Evolutionary conservation across 2,329 filamentous ascomycete species (phyloP), one percentile per base, ranked within the genome.

Genomic region (Pseudogymnoascus sp.): DNA sequence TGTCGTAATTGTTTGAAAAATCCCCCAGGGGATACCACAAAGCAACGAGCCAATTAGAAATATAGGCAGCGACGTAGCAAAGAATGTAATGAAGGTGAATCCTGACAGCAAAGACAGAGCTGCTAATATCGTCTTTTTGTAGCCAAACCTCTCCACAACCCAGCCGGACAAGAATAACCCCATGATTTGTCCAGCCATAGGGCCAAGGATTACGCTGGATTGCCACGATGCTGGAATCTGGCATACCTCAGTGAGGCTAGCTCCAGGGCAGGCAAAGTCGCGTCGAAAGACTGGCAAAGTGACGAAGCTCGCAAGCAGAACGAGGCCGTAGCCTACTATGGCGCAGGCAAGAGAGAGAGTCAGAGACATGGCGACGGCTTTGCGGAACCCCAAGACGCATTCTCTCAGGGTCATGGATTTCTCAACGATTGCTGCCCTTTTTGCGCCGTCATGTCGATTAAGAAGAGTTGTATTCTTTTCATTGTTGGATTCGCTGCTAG

Each of bases 321-420:
- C 87, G 65, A 93, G 81, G 71, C 95, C 90, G 77, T 91, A 93
- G 45, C 89, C 90, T 75, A 95, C 90, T 91, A 96, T 96, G 70
- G 85, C 85, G 71, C 95, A 93, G 72, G 88, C 91, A 0, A 89
- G 92, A 14, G 88, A 92, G 74, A 96, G 93, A 65, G 93, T 79
- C 60, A 95, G 72, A 68, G 86, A 90, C 90, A 90, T 96, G 29
- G 79, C 82, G 63, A 93, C 86, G 34, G 91, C 91, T 78, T 93
- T 93, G 66, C 90, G 91, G 71, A 96, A 96, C 26, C 93, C 80
- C 71, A 80, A 84, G 74, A 95, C 80, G 67, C 90, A 90, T 77
- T 95, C 84, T 57, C 16, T 57, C 29, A 57, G 51, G 1, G 51
- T 57, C 51, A 57, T 57, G 16, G 29, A 18, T 36, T 57, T 57